Base-by-base conservation (phyloP, 2,329 filamentous ascomycete genomes). In the Sclerotinia sclerotiorum region DNA sequence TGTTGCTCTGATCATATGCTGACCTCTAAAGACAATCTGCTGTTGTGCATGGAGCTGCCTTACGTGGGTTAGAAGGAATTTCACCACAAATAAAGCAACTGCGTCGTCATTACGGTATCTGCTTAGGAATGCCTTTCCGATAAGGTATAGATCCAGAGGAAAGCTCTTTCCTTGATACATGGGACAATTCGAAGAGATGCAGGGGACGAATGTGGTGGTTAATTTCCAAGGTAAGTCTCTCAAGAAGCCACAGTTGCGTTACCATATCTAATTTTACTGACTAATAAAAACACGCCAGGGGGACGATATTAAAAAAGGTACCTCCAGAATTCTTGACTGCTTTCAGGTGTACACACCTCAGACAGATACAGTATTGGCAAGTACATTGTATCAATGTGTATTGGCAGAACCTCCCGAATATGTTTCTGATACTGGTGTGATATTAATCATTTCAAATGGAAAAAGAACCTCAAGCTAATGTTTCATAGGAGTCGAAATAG, bases 1-100 rank as follows among this genome's bases (percentile, higher is more conserved):
- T 11, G 27, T 56, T 35, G 4, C 35, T 57, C 29, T 32, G 42
- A 42, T 8, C 24, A 10, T 21, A 54, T 60, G 39, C 68, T 71
- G 35, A 70, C 64, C 2, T 46, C 5, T 56, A 7, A 27, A 74
- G 73, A 4, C 73, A 74, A 70, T 54, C 70, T 17, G 72, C 73
- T 11, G 67, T 74, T 35, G 70, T 71, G 2, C 67, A 58, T 56
- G 73, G 72, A 19, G 73, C 73, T 27, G 61, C 62, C 6, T 51
- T 74, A 1, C 70, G 72, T 24, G 72, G 72, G 10, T 42, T 74
- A 6, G 67, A 70, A 35, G 69, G 69, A 2, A 67, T 71, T 51
- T 65, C 68, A 10, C 69, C 72, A 3, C 55, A 63, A 2, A 35
- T 67, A 1, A 73, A 69, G 56, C 54, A 56, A 2, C 17, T 51